A percentile compares a stretch with the other conserved stretches of the same genome.
Evolutionary conservation across 495 filamentous ascomycete genomes (phyloP).

Genomic region (Daldinia concentrica): DNA sequence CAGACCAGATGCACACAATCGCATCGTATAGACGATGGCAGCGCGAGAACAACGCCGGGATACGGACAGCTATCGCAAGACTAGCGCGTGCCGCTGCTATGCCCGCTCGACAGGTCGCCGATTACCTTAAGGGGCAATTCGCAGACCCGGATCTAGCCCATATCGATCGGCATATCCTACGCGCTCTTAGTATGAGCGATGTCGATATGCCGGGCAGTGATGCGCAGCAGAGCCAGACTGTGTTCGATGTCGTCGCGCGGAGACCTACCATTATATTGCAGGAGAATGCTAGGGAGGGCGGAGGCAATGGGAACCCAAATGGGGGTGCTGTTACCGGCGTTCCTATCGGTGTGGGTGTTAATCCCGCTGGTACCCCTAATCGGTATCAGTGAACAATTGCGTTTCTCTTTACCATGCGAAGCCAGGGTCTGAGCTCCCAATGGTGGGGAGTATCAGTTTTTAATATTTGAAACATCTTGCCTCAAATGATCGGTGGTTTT

Average conservation of each 20-base stretch:
- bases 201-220: conserved; percentile 25
- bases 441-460: neutral
- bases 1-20: conserved; percentile 45
- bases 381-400: neutral
- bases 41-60: conserved; percentile 46
- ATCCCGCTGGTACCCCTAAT: neutral
- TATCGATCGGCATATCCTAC: conserved; percentile 43
- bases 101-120: conserved; percentile 40
- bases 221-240: conserved; percentile 8
- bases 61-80: conserved; percentile 35
- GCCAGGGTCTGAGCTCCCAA: neutral
- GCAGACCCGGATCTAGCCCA: conserved; percentile 39
- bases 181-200: conserved; percentile 42
- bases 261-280: conserved; percentile 45
- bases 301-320: neutral
- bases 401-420: neutral
- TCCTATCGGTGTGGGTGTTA: neutral
- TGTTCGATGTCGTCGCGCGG: conserved; percentile 40
- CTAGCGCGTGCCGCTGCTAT: conserved; percentile 41
- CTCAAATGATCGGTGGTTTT: neutral
- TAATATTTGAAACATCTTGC: neutral
- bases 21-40: conserved; percentile 47
- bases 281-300: conserved; percentile 5
- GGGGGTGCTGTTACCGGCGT: neutral
- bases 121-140: conserved; percentile 40